Evolutionary conservation across 768 basidiomycete genomes (phyloP).

Genomic region (Lactifluus volemus): DNA sequence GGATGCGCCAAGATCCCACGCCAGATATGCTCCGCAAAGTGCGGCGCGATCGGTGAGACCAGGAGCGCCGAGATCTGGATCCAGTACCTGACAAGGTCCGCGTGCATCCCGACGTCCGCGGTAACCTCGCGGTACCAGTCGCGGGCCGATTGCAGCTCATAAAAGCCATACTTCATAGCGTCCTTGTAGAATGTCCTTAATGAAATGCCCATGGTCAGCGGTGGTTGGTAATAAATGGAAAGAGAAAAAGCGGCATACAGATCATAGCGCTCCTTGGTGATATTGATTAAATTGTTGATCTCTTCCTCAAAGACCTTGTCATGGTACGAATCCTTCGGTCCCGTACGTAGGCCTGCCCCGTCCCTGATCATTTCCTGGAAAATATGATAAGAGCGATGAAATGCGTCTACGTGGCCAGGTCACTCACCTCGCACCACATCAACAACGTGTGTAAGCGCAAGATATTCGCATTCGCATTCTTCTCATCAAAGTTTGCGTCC

Average conservation of each 20-base stretch:
- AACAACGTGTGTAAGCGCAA: slow-evolving; percentile 85
- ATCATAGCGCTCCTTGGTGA: slow-evolving; percentile 73
- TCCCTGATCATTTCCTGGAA: slow-evolving; percentile 73
- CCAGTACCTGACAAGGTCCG: slow-evolving; percentile 79
- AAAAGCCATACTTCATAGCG: slow-evolving; percentile 90
- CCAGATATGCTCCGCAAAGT: slow-evolving; percentile 92
- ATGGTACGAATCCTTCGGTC: slow-evolving; percentile 62
- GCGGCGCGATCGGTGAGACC: slow-evolving; percentile 82
- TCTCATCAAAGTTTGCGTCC: slow-evolving; percentile 99
- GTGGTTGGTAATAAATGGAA: neutral
- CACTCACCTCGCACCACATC: slow-evolving; percentile 79
- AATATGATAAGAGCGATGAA: neutral
- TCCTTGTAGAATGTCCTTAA: slow-evolving; percentile 90
- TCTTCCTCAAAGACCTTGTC: slow-evolving; percentile 90
- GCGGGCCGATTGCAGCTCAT: slow-evolving; percentile 84
- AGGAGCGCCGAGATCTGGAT: slow-evolving; percentile 74
- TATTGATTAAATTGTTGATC: slow-evolving; percentile 75
- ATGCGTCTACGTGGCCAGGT: neutral
- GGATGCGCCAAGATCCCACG: slow-evolving; percentile 59
- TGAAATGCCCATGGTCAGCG: neutral
- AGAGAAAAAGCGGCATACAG: slow-evolving; percentile 43
- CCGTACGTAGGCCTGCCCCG: slow-evolving; percentile 60
- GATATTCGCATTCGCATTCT: slow-evolving; percentile 95
- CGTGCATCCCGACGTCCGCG: slow-evolving; percentile 84
- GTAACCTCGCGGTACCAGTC: slow-evolving; percentile 97